Conservation (phyloP, 2,329 filamentous ascomycete genomes). For the Dactylella cylindrospora region DNA sequence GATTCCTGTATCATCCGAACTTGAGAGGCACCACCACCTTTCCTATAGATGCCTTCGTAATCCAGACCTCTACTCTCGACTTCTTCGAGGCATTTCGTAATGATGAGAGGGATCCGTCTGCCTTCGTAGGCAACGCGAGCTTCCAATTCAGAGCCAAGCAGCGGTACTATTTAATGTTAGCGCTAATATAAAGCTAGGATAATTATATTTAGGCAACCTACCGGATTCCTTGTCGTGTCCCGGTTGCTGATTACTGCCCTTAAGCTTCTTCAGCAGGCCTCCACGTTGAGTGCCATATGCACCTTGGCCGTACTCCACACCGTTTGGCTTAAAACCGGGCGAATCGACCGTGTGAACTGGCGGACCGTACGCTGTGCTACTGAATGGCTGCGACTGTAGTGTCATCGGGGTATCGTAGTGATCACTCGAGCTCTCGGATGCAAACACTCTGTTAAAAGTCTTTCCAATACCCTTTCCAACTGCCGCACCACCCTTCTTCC, state of each 20-base stretch:
- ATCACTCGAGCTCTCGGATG: constrained; percentile 65
- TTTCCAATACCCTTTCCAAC: constrained; percentile 93
- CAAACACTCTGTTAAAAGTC: constrained; percentile 88
- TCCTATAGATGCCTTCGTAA: constrained; percentile 94
- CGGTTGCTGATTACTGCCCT: constrained; percentile 21
- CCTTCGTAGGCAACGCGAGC: constrained; percentile 86
- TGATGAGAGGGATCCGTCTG: constrained; percentile 82
- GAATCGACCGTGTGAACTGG: constrained; percentile 47
- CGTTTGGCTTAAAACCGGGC: constrained; percentile 47
- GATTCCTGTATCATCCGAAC: constrained; percentile 87
- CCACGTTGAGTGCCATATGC: constrained; percentile 35
- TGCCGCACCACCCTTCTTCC: constrained; percentile 94
- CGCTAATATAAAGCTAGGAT: not conserved
- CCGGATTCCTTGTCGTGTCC: constrained; percentile 23
- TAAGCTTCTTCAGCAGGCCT: constrained; percentile 34
- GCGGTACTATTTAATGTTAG: constrained; percentile 52
- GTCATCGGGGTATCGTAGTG: constrained; percentile 63
- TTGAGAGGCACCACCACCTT: constrained; percentile 89
- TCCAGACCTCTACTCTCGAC: constrained; percentile 97
- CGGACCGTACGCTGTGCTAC: constrained; percentile 34
- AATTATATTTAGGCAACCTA: constrained; percentile 15
- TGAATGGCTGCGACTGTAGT: constrained; percentile 44
- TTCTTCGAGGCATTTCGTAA: constrained; percentile 92
- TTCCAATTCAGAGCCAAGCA: constrained; percentile 87
- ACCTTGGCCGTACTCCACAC: constrained; percentile 29